Base-by-base conservation (phyloP, 2,329 filamentous ascomycete species). In the Byssothecium circinans region DNA sequence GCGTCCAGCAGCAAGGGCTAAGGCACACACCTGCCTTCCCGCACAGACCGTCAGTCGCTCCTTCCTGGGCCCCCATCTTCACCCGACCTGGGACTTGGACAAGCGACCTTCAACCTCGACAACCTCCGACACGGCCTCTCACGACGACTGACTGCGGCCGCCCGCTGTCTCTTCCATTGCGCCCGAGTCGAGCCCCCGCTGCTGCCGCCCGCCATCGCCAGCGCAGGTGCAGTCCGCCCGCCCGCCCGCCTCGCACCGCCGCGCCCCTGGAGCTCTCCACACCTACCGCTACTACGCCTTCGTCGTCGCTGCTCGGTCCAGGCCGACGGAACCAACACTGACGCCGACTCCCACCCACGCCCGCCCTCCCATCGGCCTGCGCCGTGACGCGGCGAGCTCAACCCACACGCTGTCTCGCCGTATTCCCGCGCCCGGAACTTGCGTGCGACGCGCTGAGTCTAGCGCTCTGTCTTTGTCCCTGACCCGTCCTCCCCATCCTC, bases 401-500 rank as follows among this genome's bases (percentile, higher is more conserved):
- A 35, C 36, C 50, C 53, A 56, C 38, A 57, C 61, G 43, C 56
- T 54, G 54, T 61, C 52, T 56, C 56, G 42, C 43, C 39, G 50
- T 56, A 51, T 40, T 8, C 32, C 18, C 6, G 14, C 22, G 10
- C 17, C 23, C 23, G 19, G 11, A 32, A 15, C 15, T 20, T 22
- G 23, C 15, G 19, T 52, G 27, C 63, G 56, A 63, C 62, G 64
- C 64, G 59, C 58, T 60, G 57, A 59, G 60, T 58, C 59, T 50
- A 57, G 58, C 53, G 62, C 53, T 53, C 56, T 37, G 41, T 48
- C 60, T 58, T 59, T 57, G 58, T 53, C 52, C 53, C 49, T 49
- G 49, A 37, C 51, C 58, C 50, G 40, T 47, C 46, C 50, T 54
- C 23, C 49, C 53, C 47, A 45, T 46, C 53, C 38, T 54, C 61